Evolutionary conservation across 805 yeast species (phyloP), one percentile per base, ranked within the genome.

Genomic region (Saturnispora gosingensis): DNA sequence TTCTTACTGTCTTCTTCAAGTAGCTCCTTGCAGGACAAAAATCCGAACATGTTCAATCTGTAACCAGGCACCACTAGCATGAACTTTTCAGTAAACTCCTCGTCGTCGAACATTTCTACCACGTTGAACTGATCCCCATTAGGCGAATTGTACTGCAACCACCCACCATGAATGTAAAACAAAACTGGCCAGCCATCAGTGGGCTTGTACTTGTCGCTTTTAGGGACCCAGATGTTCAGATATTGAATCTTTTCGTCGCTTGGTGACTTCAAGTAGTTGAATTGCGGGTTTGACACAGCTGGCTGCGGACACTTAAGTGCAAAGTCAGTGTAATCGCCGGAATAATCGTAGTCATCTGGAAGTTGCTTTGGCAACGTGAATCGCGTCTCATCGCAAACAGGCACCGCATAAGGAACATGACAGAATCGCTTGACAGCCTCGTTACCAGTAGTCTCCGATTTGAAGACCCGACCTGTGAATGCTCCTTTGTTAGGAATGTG

Each of bases 161-260:
- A 72, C 6, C 77, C 77, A 27, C 77, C 77, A 58, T 72, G 76
- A 38, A 72, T 58, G 58, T 67, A 71, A 40, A 68, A 54, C 49
- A 65, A 50, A 18, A 72, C 75, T 4, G 75, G 75, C 74, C 74
- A 72, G 4, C 76, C 76, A 6, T 53, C 65, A 8, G 56, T 54
- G 15, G 74, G 75, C 39, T 59, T 61, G 45, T 52, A 34, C 28
- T 65, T 61, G 18, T 61, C 61, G 30, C 65, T 53, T 2, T 64
- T 56, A 9, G 76, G 76, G 11, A 68, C 58, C 68, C 72, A 72
- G 46, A 72, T 68, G 56, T 72, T 72, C 39, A 62, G 49, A 51
- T 63, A 64, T 39, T 59, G 62, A 48, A 70, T 65, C 51, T 68
- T 65, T 51, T 72, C 75, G 27, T 59, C 61, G 47, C 59, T 54